Evolutionary conservation across 768 basidiomycete genomes (phyloP).

Genomic region (Kondoa malvinella): DNA sequence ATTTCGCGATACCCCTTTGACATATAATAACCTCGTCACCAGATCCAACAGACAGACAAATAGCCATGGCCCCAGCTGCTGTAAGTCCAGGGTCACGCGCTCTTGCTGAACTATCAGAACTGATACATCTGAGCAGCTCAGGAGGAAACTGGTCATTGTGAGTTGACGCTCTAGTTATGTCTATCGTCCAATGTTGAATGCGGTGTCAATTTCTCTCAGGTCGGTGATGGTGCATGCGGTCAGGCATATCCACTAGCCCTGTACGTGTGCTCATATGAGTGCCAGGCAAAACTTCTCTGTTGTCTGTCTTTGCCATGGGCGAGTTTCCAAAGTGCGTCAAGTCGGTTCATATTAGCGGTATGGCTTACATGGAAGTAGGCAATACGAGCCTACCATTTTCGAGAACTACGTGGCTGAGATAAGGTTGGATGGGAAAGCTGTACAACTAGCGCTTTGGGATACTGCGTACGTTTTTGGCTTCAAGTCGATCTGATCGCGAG

Average conservation of each 20-base stretch:
- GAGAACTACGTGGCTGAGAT: conserved; percentile 75
- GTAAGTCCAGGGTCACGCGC: too few species aligned
- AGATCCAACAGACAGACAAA: too few species aligned
- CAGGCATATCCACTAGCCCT: too few species aligned
- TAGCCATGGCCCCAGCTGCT: too few species aligned
- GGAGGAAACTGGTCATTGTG: conserved; percentile 20
- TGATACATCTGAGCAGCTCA: conserved; percentile 14
- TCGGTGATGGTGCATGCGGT: conserved; percentile 94
- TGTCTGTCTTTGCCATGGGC: conserved; percentile 80
- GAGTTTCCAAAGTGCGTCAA: conserved; percentile 55
- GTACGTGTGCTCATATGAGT: too few species aligned
- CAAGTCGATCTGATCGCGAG: background rate
- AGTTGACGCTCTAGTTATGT: conserved; percentile 5
- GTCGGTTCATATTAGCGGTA: background rate
- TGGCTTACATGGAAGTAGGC: conserved; percentile 28
- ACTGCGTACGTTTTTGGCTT: conserved; percentile 63
- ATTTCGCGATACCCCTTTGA: too few species aligned
- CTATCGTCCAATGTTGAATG: too few species aligned
- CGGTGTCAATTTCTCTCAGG: too few species aligned
- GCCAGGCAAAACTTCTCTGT: conserved; percentile 85
- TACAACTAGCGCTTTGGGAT: conserved; percentile 95
- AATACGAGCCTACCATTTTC: conserved; percentile 46
- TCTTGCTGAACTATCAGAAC: too few species aligned
- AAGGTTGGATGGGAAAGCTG: conserved; percentile 84
- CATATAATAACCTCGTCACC: too few species aligned